phyloP scores from a whole-genome alignment of 345 rosid genomes.

The Camelina laxa region DNA sequence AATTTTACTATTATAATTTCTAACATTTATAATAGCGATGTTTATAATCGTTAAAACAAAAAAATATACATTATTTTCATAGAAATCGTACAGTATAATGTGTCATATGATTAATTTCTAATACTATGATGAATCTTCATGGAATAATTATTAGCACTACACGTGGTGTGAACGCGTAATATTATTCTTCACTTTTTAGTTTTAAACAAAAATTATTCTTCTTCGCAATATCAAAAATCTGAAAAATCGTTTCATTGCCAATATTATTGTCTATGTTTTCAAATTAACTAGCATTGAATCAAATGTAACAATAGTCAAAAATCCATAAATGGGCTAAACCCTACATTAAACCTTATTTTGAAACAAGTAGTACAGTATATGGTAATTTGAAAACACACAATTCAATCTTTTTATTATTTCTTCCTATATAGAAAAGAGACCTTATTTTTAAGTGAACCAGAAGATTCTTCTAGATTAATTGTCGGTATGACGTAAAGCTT shows the following conservation, averaged over 20 bases:
- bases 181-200: constrained; percentile 3
- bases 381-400: background rate
- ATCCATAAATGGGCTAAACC: background rate
- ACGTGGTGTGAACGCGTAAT: constrained; percentile 38
- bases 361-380: background rate
- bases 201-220: too few relatives aligned
- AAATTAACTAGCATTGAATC: background rate
- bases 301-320: constrained; percentile 10
- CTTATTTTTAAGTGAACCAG: background rate
- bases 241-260: background rate
- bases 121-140: constrained; percentile 1
- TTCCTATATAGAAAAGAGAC: background rate
- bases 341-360: background rate
- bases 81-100: constrained; percentile 13
- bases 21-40: background rate
- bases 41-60: background rate
- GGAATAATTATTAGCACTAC: constrained; percentile 32
- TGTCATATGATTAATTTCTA: constrained; percentile 18
- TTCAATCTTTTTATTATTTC: background rate
- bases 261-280: background rate
- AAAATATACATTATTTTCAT: too few relatives aligned
- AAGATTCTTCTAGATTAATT: constrained; percentile 34
- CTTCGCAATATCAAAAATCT: constrained; percentile 5
- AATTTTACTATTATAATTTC: background rate
- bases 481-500: constrained; percentile 40